A percentile compares a stretch with the other conserved stretches of the same genome.
Conservation (phyloP, 768 basidiomycete species). For the Tricholoma hemisulphureum region DNA sequence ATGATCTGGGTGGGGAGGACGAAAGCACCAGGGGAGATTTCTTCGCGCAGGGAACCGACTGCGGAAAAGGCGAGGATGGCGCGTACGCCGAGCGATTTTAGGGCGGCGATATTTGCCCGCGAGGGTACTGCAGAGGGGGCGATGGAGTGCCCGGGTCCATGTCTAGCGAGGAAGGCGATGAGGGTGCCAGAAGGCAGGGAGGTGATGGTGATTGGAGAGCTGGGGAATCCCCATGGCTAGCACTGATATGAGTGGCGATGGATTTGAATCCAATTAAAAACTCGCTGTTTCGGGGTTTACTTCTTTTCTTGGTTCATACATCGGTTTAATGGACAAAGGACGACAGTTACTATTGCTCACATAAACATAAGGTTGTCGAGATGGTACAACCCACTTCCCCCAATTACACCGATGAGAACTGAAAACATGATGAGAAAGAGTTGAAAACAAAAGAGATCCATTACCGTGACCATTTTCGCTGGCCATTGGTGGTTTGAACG, state of each 20-base stretch:
- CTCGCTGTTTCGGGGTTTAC: constrained; percentile 81
- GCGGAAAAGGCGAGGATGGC: constrained; percentile 93
- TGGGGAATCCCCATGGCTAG: constrained; percentile 92
- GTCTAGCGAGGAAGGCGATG: constrained; percentile 90
- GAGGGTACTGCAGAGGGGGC: constrained; percentile 77
- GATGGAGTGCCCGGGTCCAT: constrained; percentile 79
- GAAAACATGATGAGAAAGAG: neutral
- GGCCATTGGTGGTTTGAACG: too few relatives aligned
- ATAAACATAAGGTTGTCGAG: constrained; percentile 86
- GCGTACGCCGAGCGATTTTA: constrained; percentile 88
- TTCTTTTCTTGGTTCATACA: constrained; percentile 49
- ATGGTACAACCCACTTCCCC: constrained; percentile 90
- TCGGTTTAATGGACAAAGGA: neutral
- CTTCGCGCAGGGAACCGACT: constrained; percentile 92
- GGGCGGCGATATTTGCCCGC: constrained; percentile 92
- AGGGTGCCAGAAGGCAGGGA: constrained; percentile 76
- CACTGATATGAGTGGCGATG: neutral
- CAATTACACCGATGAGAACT: constrained; percentile 89
- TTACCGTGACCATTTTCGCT: too few relatives aligned
- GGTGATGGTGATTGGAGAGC: constrained; percentile 89
- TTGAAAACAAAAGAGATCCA: too few relatives aligned
- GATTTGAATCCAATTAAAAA: constrained; percentile 1
- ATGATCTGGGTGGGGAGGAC: constrained; percentile 89
- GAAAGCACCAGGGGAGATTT: constrained; percentile 88
- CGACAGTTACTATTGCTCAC: constrained; percentile 45